Conservation (phyloP, 2,329 filamentous ascomycete genomes). For the Neonectria hederae region DNA sequence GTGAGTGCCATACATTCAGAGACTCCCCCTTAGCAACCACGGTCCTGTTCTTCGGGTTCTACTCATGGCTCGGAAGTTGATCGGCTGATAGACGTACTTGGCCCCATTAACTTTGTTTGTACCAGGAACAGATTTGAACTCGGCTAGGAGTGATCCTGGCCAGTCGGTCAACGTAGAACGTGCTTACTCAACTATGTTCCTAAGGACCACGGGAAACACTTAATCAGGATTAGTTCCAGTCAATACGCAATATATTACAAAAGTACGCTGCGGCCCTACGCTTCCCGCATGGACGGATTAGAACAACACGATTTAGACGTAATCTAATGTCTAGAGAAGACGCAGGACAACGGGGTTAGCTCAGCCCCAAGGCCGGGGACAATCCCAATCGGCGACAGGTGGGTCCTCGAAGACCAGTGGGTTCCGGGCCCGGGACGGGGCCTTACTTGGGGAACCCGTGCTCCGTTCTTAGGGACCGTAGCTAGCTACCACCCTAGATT, state of each 20-base stretch:
- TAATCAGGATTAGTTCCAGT: background rate
- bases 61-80: background rate
- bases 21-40: too few relatives aligned
- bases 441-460: too few relatives aligned
- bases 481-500: too few relatives aligned
- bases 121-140: background rate
- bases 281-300: background rate
- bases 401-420: background rate
- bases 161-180: background rate
- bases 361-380: conserved; percentile 2
- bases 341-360: background rate
- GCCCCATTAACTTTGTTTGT: background rate
- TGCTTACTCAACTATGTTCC: background rate
- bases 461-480: too few relatives aligned
- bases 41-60: background rate
- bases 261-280: background rate
- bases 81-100: background rate
- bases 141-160: background rate
- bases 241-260: background rate
- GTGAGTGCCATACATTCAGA: background rate
- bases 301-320: too few relatives aligned
- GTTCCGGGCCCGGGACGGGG: background rate
- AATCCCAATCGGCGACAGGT: conserved; percentile 9
- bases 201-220: background rate
- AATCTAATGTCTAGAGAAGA: too few relatives aligned